Evolutionary conservation across 1,284 basidiomycete genomes (phyloP).

Genomic region (Ganoderma boninense): DNA sequence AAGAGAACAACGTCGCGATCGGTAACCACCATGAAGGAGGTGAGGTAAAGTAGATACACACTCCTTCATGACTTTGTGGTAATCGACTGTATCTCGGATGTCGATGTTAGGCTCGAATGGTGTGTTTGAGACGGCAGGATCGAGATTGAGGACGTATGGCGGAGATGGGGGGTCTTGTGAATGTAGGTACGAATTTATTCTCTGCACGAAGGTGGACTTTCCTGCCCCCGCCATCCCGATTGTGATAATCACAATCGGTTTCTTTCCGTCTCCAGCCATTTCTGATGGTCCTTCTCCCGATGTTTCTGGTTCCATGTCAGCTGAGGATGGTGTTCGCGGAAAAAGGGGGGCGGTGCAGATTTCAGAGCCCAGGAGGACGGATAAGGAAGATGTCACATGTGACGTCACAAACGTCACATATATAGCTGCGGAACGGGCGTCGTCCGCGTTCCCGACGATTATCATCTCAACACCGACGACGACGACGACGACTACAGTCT

Average conservation of each 20-base stretch:
- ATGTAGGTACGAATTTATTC: constrained; percentile 90
- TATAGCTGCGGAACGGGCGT: constrained; percentile 16
- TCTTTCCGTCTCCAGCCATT: constrained; percentile 48
- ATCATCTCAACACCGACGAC: constrained; percentile 21
- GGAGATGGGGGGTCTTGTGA: constrained; percentile 65
- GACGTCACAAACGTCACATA: constrained; percentile 23
- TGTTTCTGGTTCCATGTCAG: constrained; percentile 19
- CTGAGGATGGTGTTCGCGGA: constrained; percentile 1
- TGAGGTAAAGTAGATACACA: constrained; percentile 56
- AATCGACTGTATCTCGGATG: constrained; percentile 97
- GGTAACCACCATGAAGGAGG: constrained; percentile 18
- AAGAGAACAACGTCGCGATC: not conserved
- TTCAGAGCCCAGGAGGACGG: constrained; percentile 4
- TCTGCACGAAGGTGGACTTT: constrained; percentile 97
- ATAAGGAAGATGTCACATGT: constrained; percentile 29
- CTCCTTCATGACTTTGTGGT: constrained; percentile 99
- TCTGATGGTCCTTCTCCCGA: constrained; percentile 19
- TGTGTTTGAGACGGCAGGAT: constrained; percentile 92
- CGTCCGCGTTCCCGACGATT: constrained; percentile 25
- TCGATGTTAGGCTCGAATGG: constrained; percentile 98
- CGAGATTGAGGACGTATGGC: constrained; percentile 97
- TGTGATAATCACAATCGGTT: constrained; percentile 85
- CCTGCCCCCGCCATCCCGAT: constrained; percentile 97
- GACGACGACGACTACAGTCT: constrained; percentile 9
- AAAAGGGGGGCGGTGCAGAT: not conserved